Evolutionary conservation across 1,284 basidiomycete species (phyloP), one percentile per base, ranked within the genome.

Genomic region (Malassezia japonica): DNA sequence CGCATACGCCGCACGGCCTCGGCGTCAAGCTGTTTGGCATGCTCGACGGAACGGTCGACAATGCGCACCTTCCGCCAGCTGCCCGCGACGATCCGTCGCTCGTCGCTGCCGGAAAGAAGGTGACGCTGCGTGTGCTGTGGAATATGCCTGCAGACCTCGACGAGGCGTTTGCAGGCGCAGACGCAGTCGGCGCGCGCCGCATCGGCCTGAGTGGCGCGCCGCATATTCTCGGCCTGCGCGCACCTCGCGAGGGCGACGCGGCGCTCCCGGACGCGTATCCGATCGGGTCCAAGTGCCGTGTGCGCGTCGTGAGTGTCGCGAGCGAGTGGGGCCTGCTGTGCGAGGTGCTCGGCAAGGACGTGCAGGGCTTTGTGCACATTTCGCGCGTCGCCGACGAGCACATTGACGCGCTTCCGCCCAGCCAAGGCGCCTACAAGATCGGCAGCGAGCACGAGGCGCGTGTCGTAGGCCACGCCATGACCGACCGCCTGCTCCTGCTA

Each of bases 351-450:
- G 57, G 50, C 31, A 49, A 57, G 6, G 57, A 56, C 33, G 33
- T 65, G 36, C 48, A 48, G 24, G 67, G 59, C 1, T 71, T 72
- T 34, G 63, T 64, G 24, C 70, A 72, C 55, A 95, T 96, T 65
- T 95, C 92, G 10, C 87, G 91, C 72, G 79, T 86, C 23, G 85
- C 89, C 15, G 91, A 98, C 72, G 87, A 91, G 46, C 88, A 91
- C 67, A 78, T 91, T 23, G 81, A 85, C 10, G 79, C 82, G 7
- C 76, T 96, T 9, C 60, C 77, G 10, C 77, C 80, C 15, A 82
- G 83, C 12, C 45, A 55, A 1, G 67, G 65, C 12, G 43, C 64
- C 3, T 72, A 59, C 46, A 40, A 43, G 20, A 53, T 67, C 33
- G 70, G 69, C 18, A 58, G 59, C 7, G 46, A 41, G 21, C 92